Percentiles rank a stretch among this genome's conserved stretches.
Evolutionary conservation across 2,329 filamentous ascomycete species (phyloP).

Genomic region (Paecilomyces fulvus): DNA sequence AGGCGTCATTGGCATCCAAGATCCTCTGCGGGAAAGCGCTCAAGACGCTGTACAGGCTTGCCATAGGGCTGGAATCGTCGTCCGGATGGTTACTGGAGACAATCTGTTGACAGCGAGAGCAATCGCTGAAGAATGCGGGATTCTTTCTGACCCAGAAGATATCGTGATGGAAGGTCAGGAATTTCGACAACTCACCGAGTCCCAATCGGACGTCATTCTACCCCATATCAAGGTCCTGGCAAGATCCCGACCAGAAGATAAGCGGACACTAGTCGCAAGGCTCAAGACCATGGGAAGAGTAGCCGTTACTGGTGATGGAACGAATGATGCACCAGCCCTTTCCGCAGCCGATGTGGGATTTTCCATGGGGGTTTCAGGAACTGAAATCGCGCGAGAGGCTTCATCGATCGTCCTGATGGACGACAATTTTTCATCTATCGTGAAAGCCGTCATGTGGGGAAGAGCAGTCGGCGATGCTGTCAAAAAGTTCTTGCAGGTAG

Average conservation of each 20-base stretch:
- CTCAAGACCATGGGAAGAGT: slow-evolving; percentile 67
- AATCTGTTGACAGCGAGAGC: slow-evolving; percentile 71
- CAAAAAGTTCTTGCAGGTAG: slow-evolving; percentile 67
- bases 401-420: slow-evolving; percentile 82
- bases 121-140: slow-evolving; percentile 73
- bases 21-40: slow-evolving; percentile 69
- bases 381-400: too few species aligned
- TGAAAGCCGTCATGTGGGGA: slow-evolving; percentile 75
- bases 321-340: slow-evolving; percentile 73
- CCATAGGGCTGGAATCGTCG: slow-evolving; percentile 66
- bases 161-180: slow-evolving; percentile 70
- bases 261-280: slow-evolving; percentile 62
- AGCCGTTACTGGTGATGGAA: slow-evolving; percentile 75
- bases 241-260: slow-evolving; percentile 66
- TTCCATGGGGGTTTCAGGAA: slow-evolving; percentile 77
- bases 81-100: slow-evolving; percentile 80
- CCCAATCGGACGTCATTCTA: slow-evolving; percentile 58
- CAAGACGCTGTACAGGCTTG: slow-evolving; percentile 63
- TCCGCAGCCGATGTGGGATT: slow-evolving; percentile 77
- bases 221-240: slow-evolving; percentile 64
- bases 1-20: slow-evolving; percentile 72
- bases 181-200: slow-evolving; percentile 62
- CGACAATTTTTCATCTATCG: slow-evolving; percentile 79
- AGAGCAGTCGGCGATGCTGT: slow-evolving; percentile 68
- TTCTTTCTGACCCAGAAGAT: slow-evolving; percentile 58